Percentiles rank a stretch among this genome's conserved stretches.
These are phyloP conservation scores for Microbotryum saponariae DNA, from an alignment of 1,284 basidiomycete genomes.

Conservation along the genomic window DNA sequence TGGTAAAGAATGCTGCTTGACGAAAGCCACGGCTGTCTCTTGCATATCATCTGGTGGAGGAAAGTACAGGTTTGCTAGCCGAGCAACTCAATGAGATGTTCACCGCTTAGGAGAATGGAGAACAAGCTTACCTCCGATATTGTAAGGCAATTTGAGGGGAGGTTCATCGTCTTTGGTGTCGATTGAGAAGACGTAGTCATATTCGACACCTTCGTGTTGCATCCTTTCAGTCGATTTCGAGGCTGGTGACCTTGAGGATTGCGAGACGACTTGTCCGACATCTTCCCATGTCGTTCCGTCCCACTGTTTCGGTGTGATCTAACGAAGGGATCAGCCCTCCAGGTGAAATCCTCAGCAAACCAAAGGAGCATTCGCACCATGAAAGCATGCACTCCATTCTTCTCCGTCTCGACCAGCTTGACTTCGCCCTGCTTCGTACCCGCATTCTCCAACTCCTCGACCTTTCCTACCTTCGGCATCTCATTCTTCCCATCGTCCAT, in stretches of 20 bases:
- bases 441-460: constrained; percentile 33
- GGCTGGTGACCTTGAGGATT: constrained; percentile 45
- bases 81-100: background rate
- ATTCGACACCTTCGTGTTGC: constrained; percentile 67
- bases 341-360: background rate
- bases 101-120: background rate
- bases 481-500: background rate
- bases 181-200: constrained; percentile 96
- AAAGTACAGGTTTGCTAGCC: background rate
- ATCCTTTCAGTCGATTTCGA: background rate
- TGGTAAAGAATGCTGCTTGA: constrained; percentile 73
- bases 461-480: background rate
- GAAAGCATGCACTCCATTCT: constrained; percentile 63
- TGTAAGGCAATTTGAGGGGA: constrained; percentile 87
- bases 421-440: constrained; percentile 86
- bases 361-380: constrained; percentile 52
- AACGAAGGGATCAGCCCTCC: background rate
- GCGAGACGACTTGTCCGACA: constrained; percentile 89
- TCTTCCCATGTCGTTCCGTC: constrained; percentile 68
- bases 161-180: constrained; percentile 90
- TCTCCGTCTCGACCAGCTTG: constrained; percentile 68
- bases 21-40: constrained; percentile 75
- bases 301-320: constrained; percentile 57
- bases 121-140: constrained; percentile 40
- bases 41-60: constrained; percentile 63